Evolutionary conservation across 1,139 yeast species (phyloP), one percentile per base, ranked within the genome.

Genomic region (Candida anutae): DNA sequence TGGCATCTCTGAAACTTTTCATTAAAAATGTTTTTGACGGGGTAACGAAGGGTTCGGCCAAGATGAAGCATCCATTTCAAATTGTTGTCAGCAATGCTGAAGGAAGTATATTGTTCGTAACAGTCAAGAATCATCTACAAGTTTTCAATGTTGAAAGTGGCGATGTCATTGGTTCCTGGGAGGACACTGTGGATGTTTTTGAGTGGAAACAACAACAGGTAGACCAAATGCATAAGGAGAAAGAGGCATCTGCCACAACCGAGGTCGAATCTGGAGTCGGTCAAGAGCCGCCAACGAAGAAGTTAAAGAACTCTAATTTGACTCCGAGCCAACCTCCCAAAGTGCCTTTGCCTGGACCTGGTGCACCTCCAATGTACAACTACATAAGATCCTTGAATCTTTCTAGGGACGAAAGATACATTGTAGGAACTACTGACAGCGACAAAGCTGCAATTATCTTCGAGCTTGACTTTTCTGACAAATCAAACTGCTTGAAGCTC

Each of bases 381-480:
- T 74, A 76, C 39, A 72, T 88, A 29, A 69, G 93, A 47, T 69
- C 75, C 14, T 53, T 85, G 39, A 53, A 56, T 4, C 47, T 84
- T 23, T 59, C 79, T 11, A 49, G 58, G 15, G 65, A 74, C 44
- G 84, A 72, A 17, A 50, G 61, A 26, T 62, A 64, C 41, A 50
- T 88, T 23, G 60, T 83, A 17, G 82, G 77, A 2, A 76, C 84
- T 22, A 78, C 94, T 3, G 95, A 84, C 46, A 80, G 80, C 37
- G 93, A 83, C 46, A 88, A 88, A 53, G 76, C 94, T 2, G 77
- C 78, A 10, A 63, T 78, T n/a, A 66, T 84, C 6, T 77, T 83
- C 37, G 45, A 55, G 24, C 40, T 77, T 15, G 60, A 68, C 34
- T 50, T 42, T 22, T 34, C 36, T 13, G 24, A 35, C 4, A 46